Evolutionary conservation across 257 asterid genomes (phyloP).

Genomic region (Solanum bukasovii): DNA sequence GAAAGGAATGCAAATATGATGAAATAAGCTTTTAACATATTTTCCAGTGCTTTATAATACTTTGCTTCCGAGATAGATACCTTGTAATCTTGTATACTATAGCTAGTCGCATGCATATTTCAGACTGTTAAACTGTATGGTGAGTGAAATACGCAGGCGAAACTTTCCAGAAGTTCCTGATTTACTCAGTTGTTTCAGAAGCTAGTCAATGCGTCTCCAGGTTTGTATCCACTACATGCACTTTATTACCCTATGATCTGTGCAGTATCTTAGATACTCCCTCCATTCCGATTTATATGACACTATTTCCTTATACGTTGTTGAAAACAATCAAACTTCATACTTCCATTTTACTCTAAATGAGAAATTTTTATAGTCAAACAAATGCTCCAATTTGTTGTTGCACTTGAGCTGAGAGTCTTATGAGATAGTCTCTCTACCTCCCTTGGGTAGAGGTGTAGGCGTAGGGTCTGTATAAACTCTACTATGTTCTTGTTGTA

Average conservation of each 20-base stretch:
- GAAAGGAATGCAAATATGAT: no score
- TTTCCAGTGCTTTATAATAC: background rate
- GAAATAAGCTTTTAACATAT: background rate
- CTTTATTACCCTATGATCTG: background rate
- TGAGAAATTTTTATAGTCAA: background rate
- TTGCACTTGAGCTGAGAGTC: background rate
- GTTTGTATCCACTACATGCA: background rate
- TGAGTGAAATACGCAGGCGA: background rate
- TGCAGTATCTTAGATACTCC: background rate
- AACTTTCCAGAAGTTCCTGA: background rate
- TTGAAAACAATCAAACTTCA: background rate
- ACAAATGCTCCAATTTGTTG: background rate
- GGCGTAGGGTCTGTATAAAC: background rate
- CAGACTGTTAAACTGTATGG: background rate
- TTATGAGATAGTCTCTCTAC: background rate
- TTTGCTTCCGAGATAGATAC: background rate
- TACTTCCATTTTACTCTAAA: background rate
- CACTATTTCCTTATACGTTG: background rate
- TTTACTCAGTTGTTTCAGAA: background rate
- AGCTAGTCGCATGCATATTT: background rate
- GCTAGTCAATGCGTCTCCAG: background rate
- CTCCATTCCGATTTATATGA: background rate
- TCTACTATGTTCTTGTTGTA: background rate
- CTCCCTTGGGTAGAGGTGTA: background rate
- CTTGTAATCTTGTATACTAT: background rate